Evolutionary conservation across 1,284 basidiomycete species (phyloP), one percentile per base, ranked within the genome.

Genomic region (Ceratobasidium sp.): DNA sequence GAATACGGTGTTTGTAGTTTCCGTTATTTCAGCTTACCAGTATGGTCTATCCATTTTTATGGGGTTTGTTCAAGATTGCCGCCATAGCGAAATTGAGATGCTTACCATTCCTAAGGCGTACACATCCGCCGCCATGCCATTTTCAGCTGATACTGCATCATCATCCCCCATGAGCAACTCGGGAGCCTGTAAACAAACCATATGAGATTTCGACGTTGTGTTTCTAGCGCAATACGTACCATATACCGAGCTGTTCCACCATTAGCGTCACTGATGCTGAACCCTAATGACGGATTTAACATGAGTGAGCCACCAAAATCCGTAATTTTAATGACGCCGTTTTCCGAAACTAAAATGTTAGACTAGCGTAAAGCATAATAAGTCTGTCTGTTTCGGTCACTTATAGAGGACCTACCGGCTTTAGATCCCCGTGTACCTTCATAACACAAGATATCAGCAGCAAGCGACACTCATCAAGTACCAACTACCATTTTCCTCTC

Each of bases 41-140:
- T 7, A 57, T 33, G 17, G 54, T 57, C 54, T 57, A 29, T 5
- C 11, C 33, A 22, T 29, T 57, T 31, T 17, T 2, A 2, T 17
- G 8, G 15, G 6, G 17, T 15, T 2, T 1, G 14, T 1, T 17
- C 29, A 33, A 17, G 27, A 3, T 17, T 3, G 14, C 48, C 11
- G n/a, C 53, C 9, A 5, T 41, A 11, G 11, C 36, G 9, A 6
- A 31, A 19, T 17, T 11, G 9, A 6, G 14, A 19, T 17, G 17
- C 59, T 3, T 22, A 62, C 59, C 59, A 62, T 62, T 27, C 59
- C 59, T 8, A 62, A 24, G 31, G 59, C 59, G 45, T 62, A 62
- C 24, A 62, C 36, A 24, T 62, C 59, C 11, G 59, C 59, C 45
- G 6, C 2, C 7, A 41, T 17, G 36, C 11, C 45, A 33, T 27